These are phyloP conservation scores for Penicillium parvum DNA, from an alignment of 495 filamentous ascomycete species.

Conservation along the genomic window DNA sequence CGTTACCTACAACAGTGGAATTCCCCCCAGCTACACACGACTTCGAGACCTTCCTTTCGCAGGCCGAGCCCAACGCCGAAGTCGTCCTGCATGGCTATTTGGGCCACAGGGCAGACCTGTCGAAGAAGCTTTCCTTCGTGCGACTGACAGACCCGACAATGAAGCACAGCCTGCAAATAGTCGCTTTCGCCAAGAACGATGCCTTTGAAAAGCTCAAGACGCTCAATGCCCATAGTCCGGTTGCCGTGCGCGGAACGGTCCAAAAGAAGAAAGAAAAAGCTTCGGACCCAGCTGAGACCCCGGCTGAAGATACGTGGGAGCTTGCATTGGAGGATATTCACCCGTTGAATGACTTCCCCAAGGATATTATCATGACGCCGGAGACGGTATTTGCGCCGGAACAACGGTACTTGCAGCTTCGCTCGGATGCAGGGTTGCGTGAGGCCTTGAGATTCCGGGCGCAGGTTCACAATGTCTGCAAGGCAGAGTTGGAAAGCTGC, in stretches of 20 bases:
- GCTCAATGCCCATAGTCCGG: slow-evolving; percentile 48
- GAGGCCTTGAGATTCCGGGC: slow-evolving; percentile 59
- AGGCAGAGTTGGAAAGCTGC: slow-evolving; percentile 44
- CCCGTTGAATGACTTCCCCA: slow-evolving; percentile 69
- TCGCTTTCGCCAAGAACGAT: slow-evolving; percentile 43
- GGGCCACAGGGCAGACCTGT: slow-evolving; percentile 54
- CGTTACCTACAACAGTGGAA: slow-evolving; percentile 34
- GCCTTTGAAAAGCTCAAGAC: slow-evolving; percentile 44
- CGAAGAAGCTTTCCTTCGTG: slow-evolving; percentile 66
- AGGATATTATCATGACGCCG: slow-evolving; percentile 67
- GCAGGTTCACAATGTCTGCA: slow-evolving; percentile 45
- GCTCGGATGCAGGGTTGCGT: slow-evolving; percentile 59
- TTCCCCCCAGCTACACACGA: slow-evolving; percentile 49
- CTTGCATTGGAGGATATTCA: slow-evolving; percentile 59
- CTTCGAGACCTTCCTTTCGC: slow-evolving; percentile 40
- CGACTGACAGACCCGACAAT: slow-evolving; percentile 51
- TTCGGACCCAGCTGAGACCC: slow-evolving; percentile 17
- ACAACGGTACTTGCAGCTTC: slow-evolving; percentile 79
- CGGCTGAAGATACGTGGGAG: slow-evolving; percentile 46
- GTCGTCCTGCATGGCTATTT: slow-evolving; percentile 73
- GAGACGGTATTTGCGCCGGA: slow-evolving; percentile 67
- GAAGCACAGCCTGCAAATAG: slow-evolving; percentile 46
- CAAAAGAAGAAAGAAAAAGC: slow-evolving; percentile 39
- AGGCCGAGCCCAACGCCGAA: slow-evolving; percentile 38
- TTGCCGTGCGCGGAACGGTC: slow-evolving; percentile 47